Conservation (phyloP, 305 asterid genomes). For the Solanum aculeatissimum region DNA sequence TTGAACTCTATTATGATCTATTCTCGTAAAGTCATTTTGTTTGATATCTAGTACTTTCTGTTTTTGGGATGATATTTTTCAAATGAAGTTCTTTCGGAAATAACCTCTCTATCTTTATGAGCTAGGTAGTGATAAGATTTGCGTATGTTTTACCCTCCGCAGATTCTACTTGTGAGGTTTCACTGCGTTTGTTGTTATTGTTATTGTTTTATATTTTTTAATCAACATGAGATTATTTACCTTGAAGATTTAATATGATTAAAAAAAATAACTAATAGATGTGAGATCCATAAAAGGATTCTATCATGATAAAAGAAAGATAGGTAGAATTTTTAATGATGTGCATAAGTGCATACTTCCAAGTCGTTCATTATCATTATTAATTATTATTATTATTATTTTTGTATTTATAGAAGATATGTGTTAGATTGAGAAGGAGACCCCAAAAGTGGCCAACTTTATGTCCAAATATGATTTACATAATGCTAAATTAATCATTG, state of each 20-base stretch:
- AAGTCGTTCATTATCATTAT: background rate
- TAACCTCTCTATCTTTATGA: no score
- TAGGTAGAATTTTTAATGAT: background rate
- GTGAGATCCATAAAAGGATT: background rate
- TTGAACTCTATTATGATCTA: background rate
- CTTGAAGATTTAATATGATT: background rate
- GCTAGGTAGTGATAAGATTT: no score
- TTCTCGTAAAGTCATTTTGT: no score
- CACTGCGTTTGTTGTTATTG: no score
- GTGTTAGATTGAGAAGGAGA: background rate
- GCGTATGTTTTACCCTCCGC: no score
- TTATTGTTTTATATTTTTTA: background rate
- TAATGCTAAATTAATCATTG: constrained; percentile 30
- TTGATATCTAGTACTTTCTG: no score
- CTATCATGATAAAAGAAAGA: background rate
- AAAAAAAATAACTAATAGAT: background rate
- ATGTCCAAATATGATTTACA: background rate
- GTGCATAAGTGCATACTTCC: background rate
- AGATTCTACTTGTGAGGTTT: no score
- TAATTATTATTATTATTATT: background rate
- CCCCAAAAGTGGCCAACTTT: background rate
- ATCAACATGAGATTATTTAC: background rate
- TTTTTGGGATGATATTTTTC: no score
- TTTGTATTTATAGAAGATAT: background rate
- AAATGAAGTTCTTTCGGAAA: no score